Conservation (phyloP, 352 stramenopile species). For the Phytopythium chamaehyphon region DNA sequence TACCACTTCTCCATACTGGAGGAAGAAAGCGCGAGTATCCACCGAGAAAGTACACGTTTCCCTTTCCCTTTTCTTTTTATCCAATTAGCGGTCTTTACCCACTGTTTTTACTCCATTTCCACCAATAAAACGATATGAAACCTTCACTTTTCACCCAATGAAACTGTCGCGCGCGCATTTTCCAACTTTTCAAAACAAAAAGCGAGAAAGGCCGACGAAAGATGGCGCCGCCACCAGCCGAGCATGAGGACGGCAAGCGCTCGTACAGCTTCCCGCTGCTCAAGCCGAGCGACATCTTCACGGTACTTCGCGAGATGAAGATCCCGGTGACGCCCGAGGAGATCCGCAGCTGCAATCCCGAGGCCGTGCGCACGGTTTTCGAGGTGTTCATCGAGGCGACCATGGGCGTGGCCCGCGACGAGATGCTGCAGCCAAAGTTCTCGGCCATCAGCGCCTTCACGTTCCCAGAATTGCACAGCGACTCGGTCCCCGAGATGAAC, state of each 20-base stretch:
- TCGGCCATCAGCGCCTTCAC: conserved; percentile 68
- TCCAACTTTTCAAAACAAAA: no score
- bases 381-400: conserved; percentile 88
- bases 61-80: no score
- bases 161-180: no score
- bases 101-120: no score
- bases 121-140: no score
- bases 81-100: no score
- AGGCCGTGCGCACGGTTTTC: conserved; percentile 84
- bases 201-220: no score
- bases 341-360: conserved; percentile 66
- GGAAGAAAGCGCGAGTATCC: no score
- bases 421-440: conserved; percentile 91
- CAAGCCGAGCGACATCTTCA: conserved; percentile 91
- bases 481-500: conserved; percentile 90
- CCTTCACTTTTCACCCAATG: no score
- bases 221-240: no score
- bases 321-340: conserved; percentile 89
- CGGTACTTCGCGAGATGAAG: conserved; percentile 89
- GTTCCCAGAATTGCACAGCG: conserved; percentile 92
- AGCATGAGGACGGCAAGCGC: not conserved
- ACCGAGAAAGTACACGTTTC: no score
- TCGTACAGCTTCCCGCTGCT: conserved; percentile 93
- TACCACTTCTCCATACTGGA: no score
- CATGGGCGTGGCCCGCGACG: conserved; percentile 87